Evolutionary conservation across 805 yeast genomes (phyloP).

Genomic region (Candida chauliodis): DNA sequence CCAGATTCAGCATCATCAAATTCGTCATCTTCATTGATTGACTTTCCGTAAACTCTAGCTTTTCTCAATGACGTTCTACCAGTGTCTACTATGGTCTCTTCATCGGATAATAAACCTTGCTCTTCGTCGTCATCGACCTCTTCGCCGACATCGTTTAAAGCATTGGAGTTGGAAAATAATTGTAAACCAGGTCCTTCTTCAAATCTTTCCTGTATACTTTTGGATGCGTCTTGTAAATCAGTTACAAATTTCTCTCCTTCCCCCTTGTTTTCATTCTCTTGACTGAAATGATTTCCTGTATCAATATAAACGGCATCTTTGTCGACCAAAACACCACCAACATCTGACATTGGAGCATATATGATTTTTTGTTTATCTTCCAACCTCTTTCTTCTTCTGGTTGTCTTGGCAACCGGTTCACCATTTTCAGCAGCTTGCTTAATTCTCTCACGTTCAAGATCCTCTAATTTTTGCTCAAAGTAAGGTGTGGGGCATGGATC

Average conservation of each 20-base stretch:
- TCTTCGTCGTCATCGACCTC: slow-evolving; percentile 41
- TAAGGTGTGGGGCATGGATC: slow-evolving; percentile 99
- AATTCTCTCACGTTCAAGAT: slow-evolving; percentile 68
- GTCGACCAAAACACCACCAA: slow-evolving; percentile 97
- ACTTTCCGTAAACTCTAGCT: slow-evolving; percentile 55
- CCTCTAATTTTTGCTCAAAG: slow-evolving; percentile 81
- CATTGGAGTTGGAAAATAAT: slow-evolving; percentile 63
- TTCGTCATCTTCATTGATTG: slow-evolving; percentile 47
- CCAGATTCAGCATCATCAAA: slow-evolving; percentile 39
- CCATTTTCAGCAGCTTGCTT: slow-evolving; percentile 64
- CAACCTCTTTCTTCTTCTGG: slow-evolving; percentile 76
- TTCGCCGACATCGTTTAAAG: slow-evolving; percentile 35
- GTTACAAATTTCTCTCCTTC: slow-evolving; percentile 86
- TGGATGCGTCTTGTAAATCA: slow-evolving; percentile 67
- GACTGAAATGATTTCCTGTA: slow-evolving; percentile 60
- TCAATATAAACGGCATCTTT: slow-evolving; percentile 97
- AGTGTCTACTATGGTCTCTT: slow-evolving; percentile 29
- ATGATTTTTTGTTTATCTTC: slow-evolving; percentile 93
- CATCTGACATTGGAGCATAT: slow-evolving; percentile 99
- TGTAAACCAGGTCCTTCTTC: slow-evolving; percentile 68
- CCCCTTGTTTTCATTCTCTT: slow-evolving; percentile 40
- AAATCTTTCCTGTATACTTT: slow-evolving; percentile 54
- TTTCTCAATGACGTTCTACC: slow-evolving; percentile 68
- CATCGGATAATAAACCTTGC: slow-evolving; percentile 15
- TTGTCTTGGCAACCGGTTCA: slow-evolving; percentile 48